phyloP scores from a whole-genome alignment of 345 rosid species.

The Zanthoxylum bungeanum region DNA sequence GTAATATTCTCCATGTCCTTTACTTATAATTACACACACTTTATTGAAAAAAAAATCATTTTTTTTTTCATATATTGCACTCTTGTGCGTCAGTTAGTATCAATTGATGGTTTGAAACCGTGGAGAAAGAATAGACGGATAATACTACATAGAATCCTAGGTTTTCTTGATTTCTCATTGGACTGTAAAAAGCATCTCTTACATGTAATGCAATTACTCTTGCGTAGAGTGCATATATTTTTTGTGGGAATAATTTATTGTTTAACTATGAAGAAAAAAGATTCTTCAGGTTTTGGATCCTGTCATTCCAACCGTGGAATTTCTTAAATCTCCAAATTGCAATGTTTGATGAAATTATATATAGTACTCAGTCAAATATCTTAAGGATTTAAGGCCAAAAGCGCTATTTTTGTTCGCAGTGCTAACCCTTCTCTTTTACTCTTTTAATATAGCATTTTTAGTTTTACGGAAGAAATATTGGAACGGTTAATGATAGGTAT shows the following conservation, averaged over 20 bases:
- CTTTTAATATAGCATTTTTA: constrained; percentile 59
- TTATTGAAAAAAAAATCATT: no score
- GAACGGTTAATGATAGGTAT: constrained; percentile 69
- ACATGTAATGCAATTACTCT: not conserved
- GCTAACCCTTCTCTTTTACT: constrained; percentile 17
- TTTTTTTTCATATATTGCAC: no score
- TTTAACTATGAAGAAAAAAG: not conserved
- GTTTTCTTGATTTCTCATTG: not conserved
- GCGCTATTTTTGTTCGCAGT: not conserved
- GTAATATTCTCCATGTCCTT: no score
- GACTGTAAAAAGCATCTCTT: not conserved
- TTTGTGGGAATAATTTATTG: not conserved
- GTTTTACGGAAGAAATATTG: constrained; percentile 86
- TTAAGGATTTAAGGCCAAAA: not conserved
- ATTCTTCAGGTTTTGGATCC: not conserved
- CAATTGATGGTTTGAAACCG: not conserved
- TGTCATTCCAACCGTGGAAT: not conserved
- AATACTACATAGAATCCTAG: not conserved
- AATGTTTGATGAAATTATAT: not conserved
- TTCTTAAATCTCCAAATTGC: not conserved
- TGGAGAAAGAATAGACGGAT: not conserved
- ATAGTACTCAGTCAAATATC: no score
- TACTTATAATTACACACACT: no score
- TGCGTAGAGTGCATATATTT: not conserved
- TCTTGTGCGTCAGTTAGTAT: no score